Evolutionary conservation across 2,329 filamentous ascomycete species (phyloP).

Genomic region (Botrytis paeoniae): DNA sequence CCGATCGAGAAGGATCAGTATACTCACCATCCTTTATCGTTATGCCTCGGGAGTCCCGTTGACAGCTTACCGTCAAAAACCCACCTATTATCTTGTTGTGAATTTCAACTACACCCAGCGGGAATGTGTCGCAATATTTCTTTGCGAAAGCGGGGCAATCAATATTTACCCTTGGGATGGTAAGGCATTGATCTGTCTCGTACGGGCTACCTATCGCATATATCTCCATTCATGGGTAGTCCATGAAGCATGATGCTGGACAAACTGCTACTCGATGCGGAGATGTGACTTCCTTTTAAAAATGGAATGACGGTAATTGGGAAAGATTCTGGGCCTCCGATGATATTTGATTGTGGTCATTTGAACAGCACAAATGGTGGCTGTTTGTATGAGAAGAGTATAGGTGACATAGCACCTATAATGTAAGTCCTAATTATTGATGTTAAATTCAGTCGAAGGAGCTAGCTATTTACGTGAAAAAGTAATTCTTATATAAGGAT

Average conservation of each 20-base stretch:
- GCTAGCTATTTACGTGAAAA: no score
- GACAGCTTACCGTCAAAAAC: constrained; percentile 5
- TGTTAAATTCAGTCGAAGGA: no score
- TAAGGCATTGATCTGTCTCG: background rate
- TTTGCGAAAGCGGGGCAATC: background rate
- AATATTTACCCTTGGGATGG: background rate
- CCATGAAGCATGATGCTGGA: background rate
- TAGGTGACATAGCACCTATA: no score
- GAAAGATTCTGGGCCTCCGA: background rate
- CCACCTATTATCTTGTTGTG: background rate
- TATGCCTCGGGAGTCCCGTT: constrained; percentile 9
- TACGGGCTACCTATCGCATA: background rate
- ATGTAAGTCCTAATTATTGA: no score
- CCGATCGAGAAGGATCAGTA: constrained; percentile 10
- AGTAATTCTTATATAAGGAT: no score
- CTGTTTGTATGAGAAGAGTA: no score
- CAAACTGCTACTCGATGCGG: background rate
- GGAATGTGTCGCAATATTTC: background rate
- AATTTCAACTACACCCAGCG: background rate
- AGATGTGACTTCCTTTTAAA: background rate
- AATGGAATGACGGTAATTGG: background rate
- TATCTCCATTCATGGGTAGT: background rate
- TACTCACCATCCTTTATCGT: background rate
- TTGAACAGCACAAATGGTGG: background rate
- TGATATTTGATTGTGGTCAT: background rate